Conservation (phyloP, 306 rosid genomes). For the Vicia villosa region DNA sequence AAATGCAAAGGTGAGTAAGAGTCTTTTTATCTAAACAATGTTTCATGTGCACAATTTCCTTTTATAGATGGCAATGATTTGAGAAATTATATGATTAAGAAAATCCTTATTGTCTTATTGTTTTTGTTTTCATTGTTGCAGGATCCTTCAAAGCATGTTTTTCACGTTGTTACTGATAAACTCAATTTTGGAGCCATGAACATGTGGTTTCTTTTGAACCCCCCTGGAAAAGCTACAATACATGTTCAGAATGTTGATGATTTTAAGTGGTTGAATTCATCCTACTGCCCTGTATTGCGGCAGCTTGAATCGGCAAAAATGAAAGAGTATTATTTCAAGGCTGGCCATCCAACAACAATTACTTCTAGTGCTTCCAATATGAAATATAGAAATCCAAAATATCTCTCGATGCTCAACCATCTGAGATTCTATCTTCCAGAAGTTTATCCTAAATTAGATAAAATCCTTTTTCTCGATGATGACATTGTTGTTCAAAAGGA, state of each 20-base stretch:
- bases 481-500: conserved; percentile 99
- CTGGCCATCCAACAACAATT: conserved; percentile 72
- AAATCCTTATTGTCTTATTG: conserved; percentile 34
- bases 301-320: conserved; percentile 92
- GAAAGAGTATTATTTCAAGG: conserved; percentile 95
- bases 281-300: conserved; percentile 92
- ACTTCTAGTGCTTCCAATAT: conserved; percentile 81
- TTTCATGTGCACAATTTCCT: conserved; percentile 19
- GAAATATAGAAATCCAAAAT: conserved; percentile 97
- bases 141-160: conserved; percentile 95
- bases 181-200: conserved; percentile 97
- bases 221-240: conserved; percentile 92
- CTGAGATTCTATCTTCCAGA: conserved; percentile 95
- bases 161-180: conserved; percentile 91
- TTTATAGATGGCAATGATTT: background rate
- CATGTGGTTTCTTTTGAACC: conserved; percentile 97
- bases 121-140: conserved; percentile 47
- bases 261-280: conserved; percentile 92
- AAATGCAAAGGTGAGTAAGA: conserved; percentile 74
- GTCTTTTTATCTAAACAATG: conserved; percentile 24
- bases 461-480: conserved; percentile 91
- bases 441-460: conserved; percentile 89
- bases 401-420: conserved; percentile 97
- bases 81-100: conserved; percentile 14
- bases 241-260: conserved; percentile 95